These are phyloP conservation scores for Candida dendrica DNA, from an alignment of 805 yeast genomes.

Conservation along the genomic window DNA sequence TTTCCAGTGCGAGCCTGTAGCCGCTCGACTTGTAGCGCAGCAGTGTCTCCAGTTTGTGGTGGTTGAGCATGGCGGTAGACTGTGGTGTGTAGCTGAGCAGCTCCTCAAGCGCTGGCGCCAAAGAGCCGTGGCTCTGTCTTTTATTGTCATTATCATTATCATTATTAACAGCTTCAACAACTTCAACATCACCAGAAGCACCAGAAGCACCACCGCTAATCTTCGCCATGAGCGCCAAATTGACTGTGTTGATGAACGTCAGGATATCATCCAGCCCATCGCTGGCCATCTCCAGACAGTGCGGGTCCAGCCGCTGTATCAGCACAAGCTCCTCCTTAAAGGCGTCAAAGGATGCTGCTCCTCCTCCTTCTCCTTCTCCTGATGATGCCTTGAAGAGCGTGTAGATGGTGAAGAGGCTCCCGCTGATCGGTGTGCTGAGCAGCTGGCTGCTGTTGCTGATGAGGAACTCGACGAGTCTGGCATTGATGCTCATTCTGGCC, in stretches of 20 bases:
- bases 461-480: neutral
- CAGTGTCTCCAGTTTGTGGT: conserved; percentile 6
- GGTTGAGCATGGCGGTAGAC: neutral
- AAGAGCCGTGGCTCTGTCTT: no score
- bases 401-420: conserved; percentile 6
- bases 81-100: neutral
- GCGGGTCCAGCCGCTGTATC: neutral
- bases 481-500: neutral
- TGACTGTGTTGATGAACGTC: conserved; percentile 1
- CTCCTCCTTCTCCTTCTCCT: neutral
- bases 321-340: neutral
- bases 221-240: neutral
- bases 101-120: no score
- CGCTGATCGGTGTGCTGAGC: conserved; percentile 9
- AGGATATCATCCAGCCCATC: conserved; percentile 1
- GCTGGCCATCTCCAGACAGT: neutral
- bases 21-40: conserved; percentile 32
- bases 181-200: neutral
- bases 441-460: neutral
- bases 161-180: neutral
- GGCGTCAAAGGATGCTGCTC: neutral
- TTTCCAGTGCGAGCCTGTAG: conserved; percentile 31
- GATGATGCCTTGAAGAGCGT: conserved; percentile 8
- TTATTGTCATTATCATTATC: neutral
- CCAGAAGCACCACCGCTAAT: neutral